phyloP scores from a whole-genome alignment of 2,329 filamentous ascomycete genomes.

The Paraphaeosphaeria minitans region DNA sequence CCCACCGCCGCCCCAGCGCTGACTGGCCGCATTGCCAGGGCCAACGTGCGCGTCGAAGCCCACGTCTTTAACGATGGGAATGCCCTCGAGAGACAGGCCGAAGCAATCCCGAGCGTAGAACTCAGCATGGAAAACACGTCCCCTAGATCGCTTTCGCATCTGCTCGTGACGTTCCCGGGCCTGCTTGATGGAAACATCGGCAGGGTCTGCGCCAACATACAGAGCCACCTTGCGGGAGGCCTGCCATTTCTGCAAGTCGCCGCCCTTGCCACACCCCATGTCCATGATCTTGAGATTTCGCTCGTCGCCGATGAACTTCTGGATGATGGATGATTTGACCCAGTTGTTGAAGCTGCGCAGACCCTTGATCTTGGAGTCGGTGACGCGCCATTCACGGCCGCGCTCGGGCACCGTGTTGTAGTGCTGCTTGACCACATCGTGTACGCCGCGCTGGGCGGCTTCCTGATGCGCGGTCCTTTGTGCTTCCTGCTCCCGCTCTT shows the following conservation, averaged over 20 bases:
- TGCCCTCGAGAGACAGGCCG: constrained; percentile 78
- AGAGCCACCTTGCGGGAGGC: constrained; percentile 86
- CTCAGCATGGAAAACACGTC: constrained; percentile 77
- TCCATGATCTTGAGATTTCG: constrained; percentile 80
- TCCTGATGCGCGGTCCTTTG: constrained; percentile 53
- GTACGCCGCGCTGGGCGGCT: constrained; percentile 62
- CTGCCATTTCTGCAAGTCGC: constrained; percentile 95
- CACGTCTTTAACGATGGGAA: constrained; percentile 81
- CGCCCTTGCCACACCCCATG: constrained; percentile 95
- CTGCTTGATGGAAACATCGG: constrained; percentile 89
- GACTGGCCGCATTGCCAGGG: constrained; percentile 63
- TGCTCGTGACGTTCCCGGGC: constrained; percentile 80
- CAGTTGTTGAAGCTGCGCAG: constrained; percentile 97
- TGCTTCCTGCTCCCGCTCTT: constrained; percentile 50
- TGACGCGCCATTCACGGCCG: constrained; percentile 91
- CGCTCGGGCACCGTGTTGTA: constrained; percentile 96
- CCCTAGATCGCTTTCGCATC: constrained; percentile 65
- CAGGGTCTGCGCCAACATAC: constrained; percentile 93
- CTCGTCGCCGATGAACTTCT: constrained; percentile 72
- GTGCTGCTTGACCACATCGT: constrained; percentile 88
- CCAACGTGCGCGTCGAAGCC: constrained; percentile 79
- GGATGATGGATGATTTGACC: constrained; percentile 96
- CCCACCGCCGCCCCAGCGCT: constrained; percentile 70
- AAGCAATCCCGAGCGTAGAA: constrained; percentile 95
- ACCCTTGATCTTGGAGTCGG: constrained; percentile 93